Evolutionary conservation across 257 asterid genomes (phyloP).

Genomic region (Capsicum rhomboideum): DNA sequence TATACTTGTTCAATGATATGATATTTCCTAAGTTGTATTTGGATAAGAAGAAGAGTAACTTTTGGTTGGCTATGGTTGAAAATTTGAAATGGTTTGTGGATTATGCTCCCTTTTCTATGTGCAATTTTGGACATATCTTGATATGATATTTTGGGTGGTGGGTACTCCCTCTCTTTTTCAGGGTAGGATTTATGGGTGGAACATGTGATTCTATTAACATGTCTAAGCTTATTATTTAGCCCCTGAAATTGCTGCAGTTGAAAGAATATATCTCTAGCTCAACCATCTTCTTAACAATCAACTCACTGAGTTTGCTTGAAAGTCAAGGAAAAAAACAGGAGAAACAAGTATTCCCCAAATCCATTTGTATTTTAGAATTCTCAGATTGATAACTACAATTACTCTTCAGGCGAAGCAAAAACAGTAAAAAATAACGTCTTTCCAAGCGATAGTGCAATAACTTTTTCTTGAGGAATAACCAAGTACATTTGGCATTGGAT

Average conservation of each 20-base stretch:
- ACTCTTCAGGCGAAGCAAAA: neutral
- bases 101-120: neutral
- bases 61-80: conserved; percentile 22
- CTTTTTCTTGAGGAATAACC: neutral
- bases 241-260: neutral
- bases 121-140: neutral
- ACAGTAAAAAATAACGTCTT: neutral
- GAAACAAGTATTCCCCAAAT: neutral
- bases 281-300: neutral
- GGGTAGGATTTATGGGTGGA: neutral
- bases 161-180: neutral
- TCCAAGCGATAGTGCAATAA: neutral
- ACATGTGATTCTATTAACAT: neutral
- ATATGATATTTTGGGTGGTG: neutral
- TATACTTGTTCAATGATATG: neutral
- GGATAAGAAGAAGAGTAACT: conserved; percentile 2
- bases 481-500: neutral
- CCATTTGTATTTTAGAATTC: neutral
- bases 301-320: neutral
- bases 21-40: neutral
- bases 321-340: neutral
- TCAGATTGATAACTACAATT: neutral
- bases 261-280: neutral
- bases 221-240: neutral
- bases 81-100: neutral